Percentiles rank a stretch among this genome's conserved stretches.
These are phyloP conservation scores for Rhodotorula babjevae DNA, from an alignment of 768 basidiomycete species.

Conservation along the genomic window DNA sequence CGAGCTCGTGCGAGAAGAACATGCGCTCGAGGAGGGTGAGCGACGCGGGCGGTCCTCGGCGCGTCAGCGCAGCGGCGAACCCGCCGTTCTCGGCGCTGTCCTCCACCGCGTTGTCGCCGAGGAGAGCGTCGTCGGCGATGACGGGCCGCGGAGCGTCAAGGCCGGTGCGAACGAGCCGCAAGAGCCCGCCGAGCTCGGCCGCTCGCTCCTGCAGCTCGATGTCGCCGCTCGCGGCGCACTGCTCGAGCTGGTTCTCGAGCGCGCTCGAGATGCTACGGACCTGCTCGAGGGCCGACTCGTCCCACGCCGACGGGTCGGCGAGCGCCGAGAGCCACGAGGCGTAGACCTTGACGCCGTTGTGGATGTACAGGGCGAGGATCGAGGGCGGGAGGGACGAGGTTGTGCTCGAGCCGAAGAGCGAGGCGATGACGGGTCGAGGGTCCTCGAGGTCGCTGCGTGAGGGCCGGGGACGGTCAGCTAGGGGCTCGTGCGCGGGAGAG, in stretches of 20 bases:
- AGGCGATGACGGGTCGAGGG: conserved; percentile 66
- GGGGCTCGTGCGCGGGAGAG: not conserved
- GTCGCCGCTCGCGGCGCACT: conserved; percentile 61
- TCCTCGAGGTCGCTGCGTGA: conserved; percentile 65
- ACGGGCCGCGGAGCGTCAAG: conserved; percentile 36
- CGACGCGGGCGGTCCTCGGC: conserved; percentile 66
- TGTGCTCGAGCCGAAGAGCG: conserved; percentile 59
- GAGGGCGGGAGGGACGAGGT: conserved; percentile 57
- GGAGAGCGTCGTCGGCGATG: not conserved
- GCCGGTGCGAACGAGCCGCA: conserved; percentile 44
- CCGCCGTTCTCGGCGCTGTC: conserved; percentile 10
- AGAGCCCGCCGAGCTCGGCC: conserved; percentile 41
- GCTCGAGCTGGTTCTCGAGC: conserved; percentile 58
- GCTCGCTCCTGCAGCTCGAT: conserved; percentile 92
- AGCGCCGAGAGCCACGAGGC: conserved; percentile 74
- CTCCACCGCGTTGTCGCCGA: not conserved
- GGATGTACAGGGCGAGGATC: conserved; percentile 72
- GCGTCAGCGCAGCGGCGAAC: conserved; percentile 12
- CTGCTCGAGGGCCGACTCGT: conserved; percentile 62
- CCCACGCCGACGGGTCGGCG: conserved; percentile 79
- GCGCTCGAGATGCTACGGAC: conserved; percentile 62
- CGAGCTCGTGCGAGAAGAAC: conserved; percentile 71
- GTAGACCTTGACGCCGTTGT: conserved; percentile 78
- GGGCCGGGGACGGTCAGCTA: not conserved
- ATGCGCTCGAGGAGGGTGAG: conserved; percentile 78